Conservation (phyloP, 495 filamentous ascomycete genomes). For the Penicillium paradoxum region DNA sequence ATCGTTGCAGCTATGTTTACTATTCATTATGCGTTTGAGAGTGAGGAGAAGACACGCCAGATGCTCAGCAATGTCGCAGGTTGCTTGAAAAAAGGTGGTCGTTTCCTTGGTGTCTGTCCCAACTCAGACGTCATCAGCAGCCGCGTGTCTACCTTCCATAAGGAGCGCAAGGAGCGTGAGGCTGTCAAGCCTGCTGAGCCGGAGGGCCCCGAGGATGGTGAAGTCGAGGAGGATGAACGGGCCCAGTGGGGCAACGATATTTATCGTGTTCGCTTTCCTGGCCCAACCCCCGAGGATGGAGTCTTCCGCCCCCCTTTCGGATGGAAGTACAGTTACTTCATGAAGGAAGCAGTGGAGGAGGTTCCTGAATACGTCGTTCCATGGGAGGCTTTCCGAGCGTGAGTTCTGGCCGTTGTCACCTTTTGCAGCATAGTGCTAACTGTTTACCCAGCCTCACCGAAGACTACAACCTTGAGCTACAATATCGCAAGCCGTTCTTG, state of each 20-base stretch:
- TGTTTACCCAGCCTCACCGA: constrained; percentile 59
- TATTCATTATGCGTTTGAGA: constrained; percentile 98
- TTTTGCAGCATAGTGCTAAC: constrained; percentile 16
- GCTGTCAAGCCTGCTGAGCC: constrained; percentile 26
- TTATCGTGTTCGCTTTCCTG: constrained; percentile 83
- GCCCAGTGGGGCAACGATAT: constrained; percentile 89
- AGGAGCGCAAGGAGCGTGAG: constrained; percentile 47
- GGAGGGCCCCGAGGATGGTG: constrained; percentile 42
- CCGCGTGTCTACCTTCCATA: constrained; percentile 59
- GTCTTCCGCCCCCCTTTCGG: constrained; percentile 92
- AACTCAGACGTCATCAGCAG: constrained; percentile 81
- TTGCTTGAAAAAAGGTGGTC: constrained; percentile 83
- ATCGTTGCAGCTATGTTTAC: constrained; percentile 98
- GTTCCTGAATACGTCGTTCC: constrained; percentile 97
- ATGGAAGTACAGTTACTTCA: constrained; percentile 95
- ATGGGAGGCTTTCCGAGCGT: constrained; percentile 92
- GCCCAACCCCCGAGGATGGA: constrained; percentile 65
- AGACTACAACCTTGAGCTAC: constrained; percentile 91
- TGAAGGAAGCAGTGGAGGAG: constrained; percentile 92
- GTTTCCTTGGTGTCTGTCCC: constrained; percentile 89
- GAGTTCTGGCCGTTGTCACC: constrained; percentile 13
- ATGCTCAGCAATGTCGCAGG: constrained; percentile 94
- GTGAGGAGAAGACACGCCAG: constrained; percentile 74
- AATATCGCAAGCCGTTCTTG: constrained; percentile 82
- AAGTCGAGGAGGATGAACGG: constrained; percentile 44